phyloP scores from a whole-genome alignment of 768 basidiomycete species.

The Tricholoma bakamatsutake region DNA sequence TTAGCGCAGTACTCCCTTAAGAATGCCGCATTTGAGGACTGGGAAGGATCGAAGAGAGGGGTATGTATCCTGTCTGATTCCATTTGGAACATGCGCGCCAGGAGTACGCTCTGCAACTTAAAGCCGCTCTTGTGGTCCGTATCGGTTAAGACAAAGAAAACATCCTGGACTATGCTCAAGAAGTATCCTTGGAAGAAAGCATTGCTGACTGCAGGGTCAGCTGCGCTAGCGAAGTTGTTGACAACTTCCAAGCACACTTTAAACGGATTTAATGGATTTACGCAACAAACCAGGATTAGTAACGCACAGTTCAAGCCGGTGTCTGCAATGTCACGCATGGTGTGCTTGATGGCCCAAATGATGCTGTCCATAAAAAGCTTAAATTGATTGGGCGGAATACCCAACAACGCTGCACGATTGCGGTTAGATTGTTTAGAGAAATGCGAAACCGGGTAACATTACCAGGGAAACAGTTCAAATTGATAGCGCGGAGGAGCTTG shows the following conservation, averaged over 20 bases:
- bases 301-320: conserved; percentile 71
- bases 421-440: conserved; percentile 2
- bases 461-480: conserved; percentile 95
- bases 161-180: conserved; percentile 89
- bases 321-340: conserved; percentile 97
- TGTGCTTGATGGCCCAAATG: conserved; percentile 99
- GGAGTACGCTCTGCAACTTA: conserved; percentile 89
- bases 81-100: conserved; percentile 89
- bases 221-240: conserved; percentile 82
- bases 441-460: conserved; percentile 14
- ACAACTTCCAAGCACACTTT: conserved; percentile 89
- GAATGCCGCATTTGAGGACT: conserved; percentile 75
- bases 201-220: conserved; percentile 75
- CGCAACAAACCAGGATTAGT: not conserved
- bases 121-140: conserved; percentile 99
- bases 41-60: conserved; percentile 78
- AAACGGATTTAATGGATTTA: conserved; percentile 2
- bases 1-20: conserved; percentile 83
- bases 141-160: conserved; percentile 96
- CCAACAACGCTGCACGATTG: conserved; percentile 58
- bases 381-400: conserved; percentile 87
- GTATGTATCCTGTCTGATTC: conserved; percentile 74
- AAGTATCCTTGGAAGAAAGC: conserved; percentile 97
- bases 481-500: conserved; percentile 89
- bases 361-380: conserved; percentile 98